A percentile compares a stretch with the other conserved stretches of the same genome.
phyloP scores from a whole-genome alignment of 2,329 filamentous ascomycete species.

The Cercospora zeae-maydis region DNA sequence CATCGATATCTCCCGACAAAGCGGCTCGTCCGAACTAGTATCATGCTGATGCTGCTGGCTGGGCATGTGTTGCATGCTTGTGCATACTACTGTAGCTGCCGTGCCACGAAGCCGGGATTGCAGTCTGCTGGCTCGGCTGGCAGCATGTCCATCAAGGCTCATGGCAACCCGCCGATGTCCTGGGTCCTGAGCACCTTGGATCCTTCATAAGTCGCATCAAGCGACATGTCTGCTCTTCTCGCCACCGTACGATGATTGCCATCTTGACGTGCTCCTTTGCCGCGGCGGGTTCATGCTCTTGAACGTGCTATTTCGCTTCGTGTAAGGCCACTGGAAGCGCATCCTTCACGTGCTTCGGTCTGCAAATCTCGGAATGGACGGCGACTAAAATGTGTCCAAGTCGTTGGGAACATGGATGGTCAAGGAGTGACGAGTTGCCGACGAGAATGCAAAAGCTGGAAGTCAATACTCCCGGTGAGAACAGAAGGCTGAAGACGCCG shows the following conservation, averaged over 20 bases:
- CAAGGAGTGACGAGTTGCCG: too few species aligned
- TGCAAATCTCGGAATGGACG: background rate
- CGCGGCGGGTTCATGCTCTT: background rate
- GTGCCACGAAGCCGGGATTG: background rate
- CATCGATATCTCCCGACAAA: background rate
- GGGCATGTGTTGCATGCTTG: background rate
- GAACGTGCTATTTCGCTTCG: background rate
- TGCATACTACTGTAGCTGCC: too few species aligned
- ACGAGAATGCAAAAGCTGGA: too few species aligned
- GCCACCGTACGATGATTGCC: background rate
- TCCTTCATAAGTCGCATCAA: background rate
- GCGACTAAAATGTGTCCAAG: too few species aligned
- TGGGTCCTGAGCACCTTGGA: background rate
- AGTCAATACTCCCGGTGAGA: too few species aligned
- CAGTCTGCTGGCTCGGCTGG: background rate
- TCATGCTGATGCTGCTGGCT: background rate
- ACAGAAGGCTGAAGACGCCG: too few species aligned
- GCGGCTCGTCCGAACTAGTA: background rate
- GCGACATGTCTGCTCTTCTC: background rate
- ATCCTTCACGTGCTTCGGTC: background rate
- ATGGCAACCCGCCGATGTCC: background rate
- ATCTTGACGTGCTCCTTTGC: background rate
- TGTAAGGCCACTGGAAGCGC: too few species aligned
- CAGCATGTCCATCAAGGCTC: background rate
- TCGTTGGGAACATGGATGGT: too few species aligned